Percentiles rank a stretch among this genome's conserved stretches.
Conservation (phyloP, 768 basidiomycete species). For the Rhizopogon vinicolor region DNA sequence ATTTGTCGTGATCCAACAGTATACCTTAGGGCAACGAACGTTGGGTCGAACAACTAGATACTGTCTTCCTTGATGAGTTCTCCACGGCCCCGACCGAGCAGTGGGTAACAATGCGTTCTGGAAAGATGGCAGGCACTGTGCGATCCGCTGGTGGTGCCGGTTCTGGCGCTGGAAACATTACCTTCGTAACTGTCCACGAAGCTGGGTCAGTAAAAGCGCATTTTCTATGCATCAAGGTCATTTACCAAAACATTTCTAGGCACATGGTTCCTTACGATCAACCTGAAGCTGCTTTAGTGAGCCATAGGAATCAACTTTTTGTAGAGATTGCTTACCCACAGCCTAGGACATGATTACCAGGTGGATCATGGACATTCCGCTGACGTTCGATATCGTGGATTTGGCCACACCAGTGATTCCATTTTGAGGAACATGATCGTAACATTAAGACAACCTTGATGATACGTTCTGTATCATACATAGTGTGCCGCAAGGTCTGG, state of each 20-base stretch:
- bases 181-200: slow-evolving; percentile 72
- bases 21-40: slow-evolving; percentile 64
- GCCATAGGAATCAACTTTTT: slow-evolving; percentile 14
- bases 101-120: slow-evolving; percentile 51
- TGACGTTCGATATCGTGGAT: slow-evolving; percentile 18
- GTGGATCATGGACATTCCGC: slow-evolving; percentile 54
- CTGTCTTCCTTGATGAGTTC: slow-evolving; percentile 61
- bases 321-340: background rate
- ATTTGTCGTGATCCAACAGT: background rate
- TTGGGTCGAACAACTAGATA: slow-evolving; percentile 66
- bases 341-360: slow-evolving; percentile 53
- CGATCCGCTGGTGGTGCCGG: slow-evolving; percentile 63
- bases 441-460: background rate
- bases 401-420: background rate
- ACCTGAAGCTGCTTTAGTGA: slow-evolving; percentile 77
- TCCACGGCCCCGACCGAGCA: slow-evolving; percentile 39
- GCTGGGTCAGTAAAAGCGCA: slow-evolving; percentile 58
- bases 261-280: slow-evolving; percentile 93
- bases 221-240: background rate
- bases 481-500: too few species aligned
- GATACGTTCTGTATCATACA: background rate
- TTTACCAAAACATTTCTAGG: slow-evolving; percentile 28
- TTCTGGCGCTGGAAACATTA: slow-evolving; percentile 75
- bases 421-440: background rate
- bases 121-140: slow-evolving; percentile 61